phyloP scores from a whole-genome alignment of 2,329 filamentous ascomycete species.

The Didymella keratinophila region DNA sequence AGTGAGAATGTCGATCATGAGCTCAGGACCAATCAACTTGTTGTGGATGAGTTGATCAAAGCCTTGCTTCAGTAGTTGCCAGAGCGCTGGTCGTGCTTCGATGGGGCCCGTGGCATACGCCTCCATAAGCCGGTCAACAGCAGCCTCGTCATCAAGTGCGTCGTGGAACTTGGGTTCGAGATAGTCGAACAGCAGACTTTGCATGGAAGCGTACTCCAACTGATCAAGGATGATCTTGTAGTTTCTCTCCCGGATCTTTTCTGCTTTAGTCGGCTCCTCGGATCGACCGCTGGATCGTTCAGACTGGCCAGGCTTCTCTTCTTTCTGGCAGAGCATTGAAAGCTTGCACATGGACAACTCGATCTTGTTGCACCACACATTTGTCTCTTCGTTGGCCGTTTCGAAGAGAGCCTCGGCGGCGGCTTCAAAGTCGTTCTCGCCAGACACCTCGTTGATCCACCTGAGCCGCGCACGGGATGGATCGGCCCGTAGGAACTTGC shows the following conservation, averaged over 20 bases:
- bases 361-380: slow-evolving; percentile 92
- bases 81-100: slow-evolving; percentile 70
- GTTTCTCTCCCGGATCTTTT: slow-evolving; percentile 49
- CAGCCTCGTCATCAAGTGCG: slow-evolving; percentile 81
- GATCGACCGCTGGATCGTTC: slow-evolving; percentile 43
- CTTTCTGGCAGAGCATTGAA: slow-evolving; percentile 57
- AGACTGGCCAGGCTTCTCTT: slow-evolving; percentile 56
- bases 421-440: slow-evolving; percentile 75
- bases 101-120: slow-evolving; percentile 64
- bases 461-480: slow-evolving; percentile 77
- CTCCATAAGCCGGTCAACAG: slow-evolving; percentile 77
- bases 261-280: slow-evolving; percentile 47
- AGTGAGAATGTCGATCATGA: slow-evolving; percentile 79
- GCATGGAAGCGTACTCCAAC: slow-evolving; percentile 76
- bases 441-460: slow-evolving; percentile 93
- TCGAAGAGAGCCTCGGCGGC: slow-evolving; percentile 76
- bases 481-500: slow-evolving; percentile 77
- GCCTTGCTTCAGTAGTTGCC: slow-evolving; percentile 73
- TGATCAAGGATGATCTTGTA: slow-evolving; percentile 61
- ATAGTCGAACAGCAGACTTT: slow-evolving; percentile 77
- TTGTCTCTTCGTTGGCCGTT: slow-evolving; percentile 76
- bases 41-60: slow-evolving; percentile 75
- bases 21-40: slow-evolving; percentile 67
- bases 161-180: slow-evolving; percentile 71
- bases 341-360: slow-evolving; percentile 91